A percentile compares a stretch with the other conserved stretches of the same genome.
phyloP scores from a whole-genome alignment of 2,329 filamentous ascomycete species.

The Colletotrichum zoysiae region DNA sequence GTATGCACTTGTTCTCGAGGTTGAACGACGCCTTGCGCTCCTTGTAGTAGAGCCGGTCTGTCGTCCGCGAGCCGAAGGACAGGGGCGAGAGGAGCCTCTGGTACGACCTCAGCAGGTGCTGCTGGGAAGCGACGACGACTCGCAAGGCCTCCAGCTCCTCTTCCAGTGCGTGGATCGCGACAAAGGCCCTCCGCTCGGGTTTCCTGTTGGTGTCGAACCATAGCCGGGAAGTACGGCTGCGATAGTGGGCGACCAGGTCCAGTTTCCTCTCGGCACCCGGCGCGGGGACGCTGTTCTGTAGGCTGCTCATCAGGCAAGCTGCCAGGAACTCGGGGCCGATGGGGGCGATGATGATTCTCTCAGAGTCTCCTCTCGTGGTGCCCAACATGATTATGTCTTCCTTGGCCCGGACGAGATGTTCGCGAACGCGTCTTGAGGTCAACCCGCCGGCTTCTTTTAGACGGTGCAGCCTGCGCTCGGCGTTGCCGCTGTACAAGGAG shows the following conservation, averaged over 20 bases:
- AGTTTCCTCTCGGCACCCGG: background rate
- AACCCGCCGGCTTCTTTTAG: background rate
- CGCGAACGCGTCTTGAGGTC: background rate
- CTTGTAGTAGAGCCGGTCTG: slow-evolving; percentile 16
- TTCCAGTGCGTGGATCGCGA: slow-evolving; percentile 42
- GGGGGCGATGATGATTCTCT: slow-evolving; percentile 17
- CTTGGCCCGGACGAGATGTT: slow-evolving; percentile 38
- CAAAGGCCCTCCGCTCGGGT: slow-evolving; percentile 41
- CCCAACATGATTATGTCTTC: slow-evolving; percentile 43
- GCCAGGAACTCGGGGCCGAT: slow-evolving; percentile 40
- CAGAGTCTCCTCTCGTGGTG: slow-evolving; percentile 32
- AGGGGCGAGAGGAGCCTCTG: slow-evolving; percentile 9
- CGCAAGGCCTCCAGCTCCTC: slow-evolving; percentile 43
- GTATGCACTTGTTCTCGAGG: slow-evolving; percentile 13
- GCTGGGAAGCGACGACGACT: slow-evolving; percentile 30
- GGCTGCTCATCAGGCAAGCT: slow-evolving; percentile 8
- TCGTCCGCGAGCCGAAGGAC: slow-evolving; percentile 10
- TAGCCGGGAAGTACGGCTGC: slow-evolving; percentile 18
- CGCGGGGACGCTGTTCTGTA: slow-evolving; percentile 26
- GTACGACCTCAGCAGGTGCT: slow-evolving; percentile 8
- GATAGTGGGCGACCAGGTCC: slow-evolving; percentile 37
- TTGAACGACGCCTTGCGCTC: slow-evolving; percentile 21
- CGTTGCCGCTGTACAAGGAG: background rate
- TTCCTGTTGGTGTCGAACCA: slow-evolving; percentile 35
- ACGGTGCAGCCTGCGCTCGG: slow-evolving; percentile 18